A percentile compares a stretch with the other conserved stretches of the same genome.
Conservation (phyloP, 2,329 filamentous ascomycete genomes). For the Calonectria leucothoes region DNA sequence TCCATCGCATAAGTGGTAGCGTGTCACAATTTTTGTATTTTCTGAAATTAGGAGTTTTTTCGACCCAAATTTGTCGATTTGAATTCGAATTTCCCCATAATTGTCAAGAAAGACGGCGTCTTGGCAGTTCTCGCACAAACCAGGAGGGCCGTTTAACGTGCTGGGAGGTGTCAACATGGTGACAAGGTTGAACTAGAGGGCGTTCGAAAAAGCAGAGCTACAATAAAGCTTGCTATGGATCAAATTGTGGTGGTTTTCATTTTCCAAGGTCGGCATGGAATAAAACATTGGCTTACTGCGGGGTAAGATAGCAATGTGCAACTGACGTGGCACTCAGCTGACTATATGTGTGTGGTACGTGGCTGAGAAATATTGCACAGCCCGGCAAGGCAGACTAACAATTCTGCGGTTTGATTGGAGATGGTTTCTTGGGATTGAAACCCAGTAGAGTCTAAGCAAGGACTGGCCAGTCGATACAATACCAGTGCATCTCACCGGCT, state of each 20-base stretch:
- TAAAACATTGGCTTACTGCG: neutral
- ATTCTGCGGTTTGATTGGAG: neutral
- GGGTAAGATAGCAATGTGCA: no score
- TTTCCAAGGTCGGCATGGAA: neutral
- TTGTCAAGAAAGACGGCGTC: neutral
- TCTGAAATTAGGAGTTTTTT: neutral
- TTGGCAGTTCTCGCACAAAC: neutral
- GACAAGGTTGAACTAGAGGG: neutral
- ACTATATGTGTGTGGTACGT: no score
- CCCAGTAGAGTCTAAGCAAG: no score
- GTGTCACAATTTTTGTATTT: neutral
- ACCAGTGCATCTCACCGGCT: no score
- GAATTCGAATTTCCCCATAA: neutral
- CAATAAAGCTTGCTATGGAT: no score
- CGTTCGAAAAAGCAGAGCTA: neutral
- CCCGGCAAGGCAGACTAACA: neutral
- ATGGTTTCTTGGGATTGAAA: no score
- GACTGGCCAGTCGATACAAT: no score
- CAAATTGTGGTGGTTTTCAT: neutral
- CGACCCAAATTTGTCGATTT: neutral
- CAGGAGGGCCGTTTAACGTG: neutral
- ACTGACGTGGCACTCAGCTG: neutral
- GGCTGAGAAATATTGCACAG: neutral
- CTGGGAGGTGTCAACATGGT: neutral
- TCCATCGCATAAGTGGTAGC: neutral